Evolutionary conservation across 83 land plant species (phyloP).

Genomic region (Picea mariana): DNA sequence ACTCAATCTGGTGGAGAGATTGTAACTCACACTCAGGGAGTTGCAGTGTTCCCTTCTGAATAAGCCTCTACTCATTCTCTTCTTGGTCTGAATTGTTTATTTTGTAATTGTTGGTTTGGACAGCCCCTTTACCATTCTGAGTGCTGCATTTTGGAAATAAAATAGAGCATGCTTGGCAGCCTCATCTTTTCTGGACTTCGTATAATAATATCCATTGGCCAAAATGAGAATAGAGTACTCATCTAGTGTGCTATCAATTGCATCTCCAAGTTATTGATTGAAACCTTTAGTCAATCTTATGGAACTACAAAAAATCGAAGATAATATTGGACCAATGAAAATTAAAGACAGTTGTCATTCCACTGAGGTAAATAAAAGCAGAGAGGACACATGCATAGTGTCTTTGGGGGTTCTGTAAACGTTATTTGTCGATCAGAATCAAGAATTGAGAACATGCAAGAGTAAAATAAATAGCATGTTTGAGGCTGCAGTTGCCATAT

Average conservation of each 20-base stretch:
- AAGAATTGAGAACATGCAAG: constrained; percentile 16
- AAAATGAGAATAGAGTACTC: constrained; percentile 12
- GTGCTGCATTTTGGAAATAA: no score
- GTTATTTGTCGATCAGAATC: background rate
- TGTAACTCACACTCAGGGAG: no score
- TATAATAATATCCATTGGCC: no score
- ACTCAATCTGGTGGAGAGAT: no score
- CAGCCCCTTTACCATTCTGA: no score
- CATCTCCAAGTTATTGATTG: constrained; percentile 17
- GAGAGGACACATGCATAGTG: constrained; percentile 27
- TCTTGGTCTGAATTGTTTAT: no score
- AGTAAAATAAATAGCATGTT: constrained; percentile 6
- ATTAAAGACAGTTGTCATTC: constrained; percentile 7
- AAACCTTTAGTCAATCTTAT: constrained; percentile 6
- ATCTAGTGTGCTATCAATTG: constrained; percentile 5
- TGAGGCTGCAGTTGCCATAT: constrained; percentile 30
- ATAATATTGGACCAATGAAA: background rate
- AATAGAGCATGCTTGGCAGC: no score
- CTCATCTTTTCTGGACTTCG: no score
- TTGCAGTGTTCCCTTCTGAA: no score
- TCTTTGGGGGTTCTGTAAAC: constrained; percentile 60
- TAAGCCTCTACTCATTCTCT: no score
- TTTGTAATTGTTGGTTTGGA: no score
- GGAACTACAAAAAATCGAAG: background rate
- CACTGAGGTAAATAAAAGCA: constrained; percentile 1